Conservation (phyloP, 2,329 filamentous ascomycete species). For the Phoma sp. region DNA sequence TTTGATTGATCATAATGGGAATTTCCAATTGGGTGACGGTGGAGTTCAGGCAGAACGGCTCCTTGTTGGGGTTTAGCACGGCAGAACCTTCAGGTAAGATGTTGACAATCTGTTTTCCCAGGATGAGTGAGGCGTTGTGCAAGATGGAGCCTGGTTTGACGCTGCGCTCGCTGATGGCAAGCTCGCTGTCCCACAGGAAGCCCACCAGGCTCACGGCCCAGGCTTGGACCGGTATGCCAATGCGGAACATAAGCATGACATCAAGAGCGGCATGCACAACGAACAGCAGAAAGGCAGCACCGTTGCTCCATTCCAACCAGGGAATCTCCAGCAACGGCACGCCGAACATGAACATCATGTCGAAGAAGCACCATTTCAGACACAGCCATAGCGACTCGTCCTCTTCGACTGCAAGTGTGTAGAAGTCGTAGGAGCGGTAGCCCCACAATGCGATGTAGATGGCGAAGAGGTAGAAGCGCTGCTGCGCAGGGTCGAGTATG, state of each 20-base stretch:
- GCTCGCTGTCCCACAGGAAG: conserved; percentile 87
- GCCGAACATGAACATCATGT: conserved; percentile 85
- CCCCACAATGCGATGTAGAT: conserved; percentile 77
- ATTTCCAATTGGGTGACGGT: conserved; percentile 67
- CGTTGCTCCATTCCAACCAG: conserved; percentile 90
- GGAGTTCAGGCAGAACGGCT: conserved; percentile 80
- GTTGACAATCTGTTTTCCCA: conserved; percentile 96
- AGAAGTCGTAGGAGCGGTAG: conserved; percentile 89
- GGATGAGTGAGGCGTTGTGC: conserved; percentile 90
- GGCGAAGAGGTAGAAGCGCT: conserved; percentile 85
- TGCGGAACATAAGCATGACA: conserved; percentile 90
- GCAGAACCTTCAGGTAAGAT: conserved; percentile 96
- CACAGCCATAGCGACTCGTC: conserved; percentile 89
- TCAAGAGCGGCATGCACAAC: conserved; percentile 74
- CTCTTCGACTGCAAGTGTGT: conserved; percentile 77
- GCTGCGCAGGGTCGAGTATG: conserved; percentile 86
- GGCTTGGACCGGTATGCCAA: conserved; percentile 76
- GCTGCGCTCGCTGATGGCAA: conserved; percentile 89
- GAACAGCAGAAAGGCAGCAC: conserved; percentile 73
- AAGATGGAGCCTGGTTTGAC: conserved; percentile 88
- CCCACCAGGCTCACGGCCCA: conserved; percentile 77
- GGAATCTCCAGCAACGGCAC: conserved; percentile 89
- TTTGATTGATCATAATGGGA: conserved; percentile 93
- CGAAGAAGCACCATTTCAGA: conserved; percentile 89
- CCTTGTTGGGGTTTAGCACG: conserved; percentile 79